These are phyloP conservation scores for Trypanosoma avium DNA, from an alignment of 208 protist genomes.

Conservation along the genomic window DNA sequence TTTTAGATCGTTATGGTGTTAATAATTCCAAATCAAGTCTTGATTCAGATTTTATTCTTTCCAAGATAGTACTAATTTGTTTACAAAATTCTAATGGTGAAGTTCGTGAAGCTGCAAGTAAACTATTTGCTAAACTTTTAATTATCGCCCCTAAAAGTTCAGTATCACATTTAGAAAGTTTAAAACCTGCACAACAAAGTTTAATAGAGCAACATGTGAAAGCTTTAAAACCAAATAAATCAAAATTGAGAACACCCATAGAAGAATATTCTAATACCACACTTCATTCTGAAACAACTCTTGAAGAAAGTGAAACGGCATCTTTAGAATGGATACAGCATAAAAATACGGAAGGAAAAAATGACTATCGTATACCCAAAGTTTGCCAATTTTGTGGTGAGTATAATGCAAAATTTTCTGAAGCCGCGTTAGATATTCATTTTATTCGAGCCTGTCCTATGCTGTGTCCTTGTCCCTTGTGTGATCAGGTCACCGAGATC, in stretches of 20 bases:
- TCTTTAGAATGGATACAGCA: not conserved
- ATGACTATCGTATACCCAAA: not conserved
- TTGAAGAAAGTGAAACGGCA: not conserved
- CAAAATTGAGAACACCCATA: not conserved
- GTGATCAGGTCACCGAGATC: constrained; percentile 92
- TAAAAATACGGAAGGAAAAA: not conserved
- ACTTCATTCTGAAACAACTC: not conserved
- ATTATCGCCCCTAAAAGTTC: constrained; percentile 32
- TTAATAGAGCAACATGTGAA: constrained; percentile 71
- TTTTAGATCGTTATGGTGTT: constrained; percentile 76
- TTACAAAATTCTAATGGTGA: constrained; percentile 78
- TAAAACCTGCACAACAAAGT: constrained; percentile 78
- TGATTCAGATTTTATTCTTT: constrained; percentile 47
- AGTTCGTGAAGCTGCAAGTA: constrained; percentile 70
- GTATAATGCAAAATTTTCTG: constrained; percentile 68
- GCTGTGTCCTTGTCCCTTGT: constrained; percentile 90
- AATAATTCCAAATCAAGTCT: constrained; percentile 28
- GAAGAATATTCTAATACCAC: constrained; percentile 15
- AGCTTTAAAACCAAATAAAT: not conserved
- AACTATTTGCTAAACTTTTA: constrained; percentile 71
- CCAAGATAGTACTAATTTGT: constrained; percentile 56
- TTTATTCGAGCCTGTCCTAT: constrained; percentile 88
- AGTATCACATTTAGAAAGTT: constrained; percentile 32
- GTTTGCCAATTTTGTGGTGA: constrained; percentile 90
- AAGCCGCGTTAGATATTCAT: constrained; percentile 80